Conservation (phyloP, 2,329 filamentous ascomycete genomes). For the Phialophora macrospora region DNA sequence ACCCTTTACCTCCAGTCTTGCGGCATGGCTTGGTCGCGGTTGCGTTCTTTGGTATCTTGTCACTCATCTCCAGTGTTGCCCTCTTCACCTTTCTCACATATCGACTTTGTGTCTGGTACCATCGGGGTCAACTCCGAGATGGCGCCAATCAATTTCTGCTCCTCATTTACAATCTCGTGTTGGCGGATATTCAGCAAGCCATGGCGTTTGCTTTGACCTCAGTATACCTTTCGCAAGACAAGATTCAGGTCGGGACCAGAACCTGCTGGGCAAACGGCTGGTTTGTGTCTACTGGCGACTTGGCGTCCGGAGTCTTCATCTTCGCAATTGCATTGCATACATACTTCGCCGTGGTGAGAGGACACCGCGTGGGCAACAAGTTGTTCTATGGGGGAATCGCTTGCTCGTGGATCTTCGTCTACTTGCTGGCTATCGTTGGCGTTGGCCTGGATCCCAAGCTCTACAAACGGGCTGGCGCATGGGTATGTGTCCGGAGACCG, state of each 20-base stretch:
- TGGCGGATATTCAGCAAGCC: conserved; percentile 60
- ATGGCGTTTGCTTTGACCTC: conserved; percentile 57
- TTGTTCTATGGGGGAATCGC: conserved; percentile 53
- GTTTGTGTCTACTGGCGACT: conserved; percentile 59
- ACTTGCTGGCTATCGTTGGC: conserved; percentile 55
- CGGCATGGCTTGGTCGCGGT: conserved; percentile 54
- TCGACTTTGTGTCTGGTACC: conserved; percentile 57
- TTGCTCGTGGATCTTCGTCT: conserved; percentile 53
- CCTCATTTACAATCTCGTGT: conserved; percentile 59
- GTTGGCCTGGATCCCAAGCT: conserved; percentile 51
- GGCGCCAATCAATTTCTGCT: conserved; percentile 62
- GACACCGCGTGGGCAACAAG: conserved; percentile 53
- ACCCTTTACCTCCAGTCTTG: conserved; percentile 45
- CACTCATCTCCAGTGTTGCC: conserved; percentile 50
- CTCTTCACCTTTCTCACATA: conserved; percentile 58
- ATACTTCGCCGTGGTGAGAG: conserved; percentile 55
- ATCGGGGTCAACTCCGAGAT: conserved; percentile 55
- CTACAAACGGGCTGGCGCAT: conserved; percentile 57
- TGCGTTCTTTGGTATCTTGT: conserved; percentile 54
- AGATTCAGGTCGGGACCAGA: conserved; percentile 51
- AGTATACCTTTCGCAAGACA: conserved; percentile 53
- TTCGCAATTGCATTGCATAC: conserved; percentile 62
- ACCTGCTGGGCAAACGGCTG: conserved; percentile 58
- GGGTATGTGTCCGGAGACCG: conserved; percentile 47
- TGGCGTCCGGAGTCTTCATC: conserved; percentile 60